Evolutionary conservation across 495 filamentous ascomycete genomes (phyloP), one percentile per base, ranked within the genome.

Genomic region (Penicillium antarcticum): DNA sequence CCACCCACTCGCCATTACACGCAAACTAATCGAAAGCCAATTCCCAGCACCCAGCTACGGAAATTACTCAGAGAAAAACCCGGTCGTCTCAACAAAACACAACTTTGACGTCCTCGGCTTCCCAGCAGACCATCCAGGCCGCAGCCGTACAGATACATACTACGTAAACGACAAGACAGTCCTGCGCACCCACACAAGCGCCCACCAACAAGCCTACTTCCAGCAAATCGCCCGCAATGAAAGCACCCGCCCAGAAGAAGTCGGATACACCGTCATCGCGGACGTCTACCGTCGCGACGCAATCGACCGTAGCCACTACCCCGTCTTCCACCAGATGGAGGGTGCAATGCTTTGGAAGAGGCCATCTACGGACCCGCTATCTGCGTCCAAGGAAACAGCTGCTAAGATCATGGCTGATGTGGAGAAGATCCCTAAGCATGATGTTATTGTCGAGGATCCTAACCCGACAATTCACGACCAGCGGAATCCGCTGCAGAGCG

Each of bases 311-410:
- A 89, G 82, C 57, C 94, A 98, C 68, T 97, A 96, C 75, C 94
- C 94, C 3, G 80, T 96, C 49, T 98, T 98, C 70, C 95, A 98
- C 71, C 94, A 98, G 73, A 97, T 97, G 91, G 94, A 98, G 65
- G 95, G 91, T 12, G 92, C 92, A 7, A 78, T 85, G 55, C 84
- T 91, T 51, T 98, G 94, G 94, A 89, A 95, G 68, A 82, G 91
- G 10, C 72, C 80, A 6, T 71, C 73, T 42, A 79, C 77, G 16
- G 75, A 89, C 51, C 70, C 92, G 4, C 80, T 83, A 7, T 54
- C 69, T 18, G 48, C 63, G 16, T 62, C 72, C 0, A 34, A 58
- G 5, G 63, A 70, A 21, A 75, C 73, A 8, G 68, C 69, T 3
- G 67, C 70, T 1, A 48, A 47, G 44, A 82, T 92, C 37, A 79